Conservation (phyloP, 352 stramenopile species). For the Globisporangium yorkense region DNA sequence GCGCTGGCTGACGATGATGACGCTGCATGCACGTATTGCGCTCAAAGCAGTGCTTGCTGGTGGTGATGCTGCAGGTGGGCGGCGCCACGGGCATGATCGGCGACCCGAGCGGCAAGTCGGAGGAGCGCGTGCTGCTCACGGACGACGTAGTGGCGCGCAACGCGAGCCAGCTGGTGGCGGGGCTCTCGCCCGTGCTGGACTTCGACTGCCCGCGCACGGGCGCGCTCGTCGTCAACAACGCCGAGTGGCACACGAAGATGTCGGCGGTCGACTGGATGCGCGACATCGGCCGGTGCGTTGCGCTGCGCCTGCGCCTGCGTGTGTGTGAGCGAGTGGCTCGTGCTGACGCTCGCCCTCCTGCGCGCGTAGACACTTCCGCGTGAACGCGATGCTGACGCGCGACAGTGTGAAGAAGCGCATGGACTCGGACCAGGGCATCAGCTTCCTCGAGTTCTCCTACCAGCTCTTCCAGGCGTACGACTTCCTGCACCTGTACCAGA, state of each 20-base stretch:
- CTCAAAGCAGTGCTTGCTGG: no score
- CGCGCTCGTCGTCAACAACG: slow-evolving; percentile 97
- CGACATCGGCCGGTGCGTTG: slow-evolving; percentile 87
- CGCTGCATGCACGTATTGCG: not conserved
- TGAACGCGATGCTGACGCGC: slow-evolving; percentile 98
- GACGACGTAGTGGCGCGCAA: slow-evolving; percentile 91
- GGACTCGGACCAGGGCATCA: slow-evolving; percentile 92
- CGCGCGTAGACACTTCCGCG: slow-evolving; percentile 87
- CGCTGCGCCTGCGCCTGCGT: not conserved
- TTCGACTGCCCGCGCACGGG: slow-evolving; percentile 88
- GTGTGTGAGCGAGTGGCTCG: not conserved
- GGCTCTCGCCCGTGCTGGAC: slow-evolving; percentile 93
- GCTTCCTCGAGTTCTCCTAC: slow-evolving; percentile 99
- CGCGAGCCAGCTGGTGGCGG: slow-evolving; percentile 84
- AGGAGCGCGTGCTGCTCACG: slow-evolving; percentile 93
- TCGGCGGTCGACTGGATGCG: slow-evolving; percentile 97
- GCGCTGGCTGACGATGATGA: not conserved
- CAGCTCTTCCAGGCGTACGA: slow-evolving; percentile 99
- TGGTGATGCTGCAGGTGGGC: slow-evolving; percentile 26
- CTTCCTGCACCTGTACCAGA: slow-evolving; percentile 94
- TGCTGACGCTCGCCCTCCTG: not conserved
- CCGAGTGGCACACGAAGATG: slow-evolving; percentile 95
- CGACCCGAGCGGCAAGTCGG: slow-evolving; percentile 97
- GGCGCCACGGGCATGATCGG: slow-evolving; percentile 93
- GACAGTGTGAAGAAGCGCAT: slow-evolving; percentile 98